phyloP scores from a whole-genome alignment of 305 asterid genomes.

The Ajuga reptans region DNA sequence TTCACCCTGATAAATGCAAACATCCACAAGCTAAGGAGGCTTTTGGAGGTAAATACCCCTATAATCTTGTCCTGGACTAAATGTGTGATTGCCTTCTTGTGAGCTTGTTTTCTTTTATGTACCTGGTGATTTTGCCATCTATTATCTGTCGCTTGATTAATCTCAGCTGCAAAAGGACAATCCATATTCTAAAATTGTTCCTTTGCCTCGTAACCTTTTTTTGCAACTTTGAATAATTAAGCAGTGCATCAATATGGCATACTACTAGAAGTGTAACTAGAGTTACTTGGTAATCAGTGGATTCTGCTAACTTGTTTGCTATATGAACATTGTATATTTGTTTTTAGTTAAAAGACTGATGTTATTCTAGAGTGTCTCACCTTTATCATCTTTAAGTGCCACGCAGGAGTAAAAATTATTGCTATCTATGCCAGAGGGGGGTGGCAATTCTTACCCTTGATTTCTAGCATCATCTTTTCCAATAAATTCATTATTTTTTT shows the following conservation, averaged over 20 bases:
- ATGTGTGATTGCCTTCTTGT: conserved; percentile 7
- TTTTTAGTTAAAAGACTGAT: conserved; percentile 1
- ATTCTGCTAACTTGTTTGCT: not conserved
- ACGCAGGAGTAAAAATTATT: not conserved
- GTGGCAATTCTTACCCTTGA: not conserved
- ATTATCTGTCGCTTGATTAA: not conserved
- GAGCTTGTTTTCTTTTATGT: conserved; percentile 8
- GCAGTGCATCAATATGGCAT: not conserved
- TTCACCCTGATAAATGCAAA: conserved; percentile 98
- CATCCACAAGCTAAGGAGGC: conserved; percentile 99
- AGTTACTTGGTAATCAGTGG: not conserved
- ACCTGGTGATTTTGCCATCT: not conserved
- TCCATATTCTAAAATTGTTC: not conserved
- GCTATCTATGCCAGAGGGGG: not conserved
- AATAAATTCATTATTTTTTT: not conserved
- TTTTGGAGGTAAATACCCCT: conserved; percentile 61
- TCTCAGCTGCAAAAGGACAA: not conserved
- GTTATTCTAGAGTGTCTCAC: not conserved
- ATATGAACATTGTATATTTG: not conserved
- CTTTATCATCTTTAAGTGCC: not conserved
- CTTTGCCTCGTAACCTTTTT: not conserved
- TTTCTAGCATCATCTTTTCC: not conserved
- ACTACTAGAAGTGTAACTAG: not conserved
- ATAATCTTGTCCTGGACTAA: conserved; percentile 17
- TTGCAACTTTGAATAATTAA: not conserved